Conservation (phyloP, 495 filamentous ascomycete species). For the Penicillium lagena region DNA sequence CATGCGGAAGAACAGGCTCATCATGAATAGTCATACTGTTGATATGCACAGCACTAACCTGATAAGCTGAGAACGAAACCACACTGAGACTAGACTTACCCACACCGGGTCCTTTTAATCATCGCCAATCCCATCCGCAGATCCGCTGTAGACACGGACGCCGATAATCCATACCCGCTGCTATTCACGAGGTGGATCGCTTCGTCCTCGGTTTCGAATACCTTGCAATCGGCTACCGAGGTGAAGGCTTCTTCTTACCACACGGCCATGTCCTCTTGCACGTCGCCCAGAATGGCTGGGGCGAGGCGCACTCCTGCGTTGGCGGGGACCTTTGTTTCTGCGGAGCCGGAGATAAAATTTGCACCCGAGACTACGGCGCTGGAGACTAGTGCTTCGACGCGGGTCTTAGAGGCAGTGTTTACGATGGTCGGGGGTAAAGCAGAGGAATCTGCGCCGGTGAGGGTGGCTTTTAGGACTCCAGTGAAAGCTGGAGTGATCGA, state of each 20-base stretch:
- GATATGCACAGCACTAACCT: slow-evolving; percentile 64
- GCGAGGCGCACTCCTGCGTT: slow-evolving; percentile 54
- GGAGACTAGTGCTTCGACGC: slow-evolving; percentile 54
- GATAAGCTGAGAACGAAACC: not conserved
- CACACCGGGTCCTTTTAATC: slow-evolving; percentile 38
- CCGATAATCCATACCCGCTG: slow-evolving; percentile 41
- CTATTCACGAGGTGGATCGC: slow-evolving; percentile 41
- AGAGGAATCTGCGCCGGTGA: slow-evolving; percentile 37
- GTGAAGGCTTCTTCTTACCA: slow-evolving; percentile 79
- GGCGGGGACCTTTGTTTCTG: slow-evolving; percentile 21
- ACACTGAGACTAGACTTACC: slow-evolving; percentile 19
- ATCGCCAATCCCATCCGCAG: slow-evolving; percentile 33
- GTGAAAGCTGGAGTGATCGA: slow-evolving; percentile 57
- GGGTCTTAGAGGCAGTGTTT: slow-evolving; percentile 51
- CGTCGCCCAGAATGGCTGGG: slow-evolving; percentile 60
- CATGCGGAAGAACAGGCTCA: slow-evolving; percentile 73
- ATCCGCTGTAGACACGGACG: slow-evolving; percentile 43
- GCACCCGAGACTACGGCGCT: slow-evolving; percentile 63
- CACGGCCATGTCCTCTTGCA: slow-evolving; percentile 68
- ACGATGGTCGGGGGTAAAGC: slow-evolving; percentile 55
- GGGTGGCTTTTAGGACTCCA: slow-evolving; percentile 32
- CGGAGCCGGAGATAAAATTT: slow-evolving; percentile 49
- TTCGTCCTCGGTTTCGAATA: slow-evolving; percentile 38
- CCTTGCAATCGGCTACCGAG: slow-evolving; percentile 52
- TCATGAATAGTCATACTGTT: slow-evolving; percentile 87